Base-by-base conservation (phyloP, 148 eudicot species). In the Rhododendron henanense region DNA sequence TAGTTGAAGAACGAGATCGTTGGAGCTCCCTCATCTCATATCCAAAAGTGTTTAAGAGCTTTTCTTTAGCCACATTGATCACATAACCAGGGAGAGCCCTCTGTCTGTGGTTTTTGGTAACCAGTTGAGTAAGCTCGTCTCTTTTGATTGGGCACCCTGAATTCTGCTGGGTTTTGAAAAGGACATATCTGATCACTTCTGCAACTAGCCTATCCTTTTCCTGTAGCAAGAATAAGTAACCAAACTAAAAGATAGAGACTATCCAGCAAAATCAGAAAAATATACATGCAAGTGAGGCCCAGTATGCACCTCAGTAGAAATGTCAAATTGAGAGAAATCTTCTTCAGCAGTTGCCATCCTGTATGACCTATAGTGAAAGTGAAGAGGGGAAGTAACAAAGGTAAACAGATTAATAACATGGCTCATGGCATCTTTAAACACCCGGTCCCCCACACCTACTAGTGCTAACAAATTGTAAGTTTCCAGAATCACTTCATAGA, bases 21-120 rank as follows among this genome's bases (percentile, higher is more conserved):
- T 95, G 99, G 85, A 94, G 94, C 91, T 95, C 99, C 90, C 91
- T 93, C 93, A 97, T 86, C 78, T 95, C 99, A 87, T 95, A 95
- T 51, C 99, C 98, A 87, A 97, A 97, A 55, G 91, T 89, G 85
- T 83, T 88, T 18, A 93, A 88, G 25, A 97, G 93, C 92, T 93
- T 97, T 71, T 89, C 87, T 85, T 78, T 93, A n/a, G 98, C 99
- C 90, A 91, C 95, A 78, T 93, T 91, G 69, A 97, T 95, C 15
- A 95, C 92, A 83, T 88, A 90, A 92, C 94, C 94, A 77, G 98
- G 96, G 47, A 97, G 96, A 82, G 92, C 91, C 47, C 95, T 91
- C 73, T 93, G 96, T 67, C 90, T 87, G 84, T 97, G 95, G 79
- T 94, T 94, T 85, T 91, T 95, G 21, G 96, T 91, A 78, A 97